Conservation (phyloP, 2,329 filamentous ascomycete species). For the Ophioceras dolichostomum region DNA sequence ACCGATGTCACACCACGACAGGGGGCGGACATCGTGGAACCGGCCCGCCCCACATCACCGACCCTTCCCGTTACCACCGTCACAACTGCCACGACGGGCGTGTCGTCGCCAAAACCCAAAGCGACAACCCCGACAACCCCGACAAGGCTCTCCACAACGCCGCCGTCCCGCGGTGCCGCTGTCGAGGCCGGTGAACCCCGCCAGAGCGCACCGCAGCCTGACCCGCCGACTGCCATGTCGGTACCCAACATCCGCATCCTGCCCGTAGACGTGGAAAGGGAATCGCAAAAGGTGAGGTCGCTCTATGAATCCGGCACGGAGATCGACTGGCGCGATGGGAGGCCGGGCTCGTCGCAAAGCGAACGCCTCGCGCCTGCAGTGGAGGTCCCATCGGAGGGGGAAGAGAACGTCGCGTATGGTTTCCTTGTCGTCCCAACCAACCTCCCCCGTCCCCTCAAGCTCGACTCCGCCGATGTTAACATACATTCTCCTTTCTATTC, state of each 20-base stretch:
- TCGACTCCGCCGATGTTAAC: constrained; percentile 2
- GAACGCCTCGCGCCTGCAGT: constrained; percentile 35
- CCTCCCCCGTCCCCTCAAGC: constrained; percentile 11
- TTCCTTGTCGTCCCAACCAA: constrained; percentile 28
- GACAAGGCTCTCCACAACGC: constrained; percentile 8
- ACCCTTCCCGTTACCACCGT: background rate
- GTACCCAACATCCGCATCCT: constrained; percentile 39
- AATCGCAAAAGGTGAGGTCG: constrained; percentile 56
- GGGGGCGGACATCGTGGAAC: background rate
- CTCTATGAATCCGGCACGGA: constrained; percentile 49
- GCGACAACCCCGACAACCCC: too few species aligned
- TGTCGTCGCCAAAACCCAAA: too few species aligned
- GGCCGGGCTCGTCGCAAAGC: constrained; percentile 29
- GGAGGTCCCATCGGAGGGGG: constrained; percentile 38
- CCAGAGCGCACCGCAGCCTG: background rate
- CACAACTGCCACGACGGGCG: too few species aligned
- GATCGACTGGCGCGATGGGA: constrained; percentile 40
- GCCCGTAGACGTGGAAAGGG: constrained; percentile 43
- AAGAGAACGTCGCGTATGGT: constrained; percentile 44
- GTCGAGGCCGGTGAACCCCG: background rate
- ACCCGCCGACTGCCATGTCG: constrained; percentile 8
- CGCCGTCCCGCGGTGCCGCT: constrained; percentile 8
- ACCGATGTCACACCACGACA: too few species aligned
- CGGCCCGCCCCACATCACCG: constrained; percentile 1
- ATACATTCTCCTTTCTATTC: constrained; percentile 9